Base-by-base conservation (phyloP, 1,139 yeast species). In the Wickerhamomyces sp. region DNA sequence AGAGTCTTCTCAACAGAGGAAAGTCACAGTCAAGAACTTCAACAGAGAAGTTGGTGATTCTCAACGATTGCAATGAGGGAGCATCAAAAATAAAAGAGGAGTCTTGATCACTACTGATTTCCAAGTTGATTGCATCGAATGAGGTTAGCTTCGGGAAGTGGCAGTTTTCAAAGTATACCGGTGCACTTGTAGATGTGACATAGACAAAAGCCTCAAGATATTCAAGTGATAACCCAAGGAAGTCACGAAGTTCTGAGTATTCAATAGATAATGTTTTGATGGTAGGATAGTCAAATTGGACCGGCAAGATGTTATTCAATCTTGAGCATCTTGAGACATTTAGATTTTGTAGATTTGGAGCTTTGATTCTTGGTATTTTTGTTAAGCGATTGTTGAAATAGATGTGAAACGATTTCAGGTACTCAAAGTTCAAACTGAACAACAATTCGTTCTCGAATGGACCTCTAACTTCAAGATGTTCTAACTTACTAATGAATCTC, bases 391-490 rank as follows among this genome's bases (percentile, higher is more conserved):
- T 46, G 38, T 46, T 49, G 42, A 45, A 48, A 35, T 48, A 44
- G 29, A 52, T 39, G n/a, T 42, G 37, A 14, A 51, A 42, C 9
- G 36, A 42, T 11, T 32, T 32, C 35, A 51, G 32, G 4, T 15
- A 9, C 2, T 13, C n/a, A 18, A 52, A 42, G 7, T 41, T 37
- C 7, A 37, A n/a, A 2, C 29, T 31, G 27, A 37, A 45, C n/a
- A 52, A 27, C 2, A 45, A n/a, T 7, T 31, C 40, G 27, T 43
- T 37, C 10, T 35, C 23, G 14, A 49, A 45, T 7, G 53, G 53
- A 6, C 55, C 54, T 32, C 55, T 42, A 4, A 50, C 45, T 41
- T 50, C 50, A n/a, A 52, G 31, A 10, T 29, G 40, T n/a, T 41
- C 36, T 11, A 50, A 27, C 10, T 10, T 7, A 5, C 42, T 40